Conservation (phyloP, 192 early-diverging fungal species). For the Helicostylum pulchrum region DNA sequence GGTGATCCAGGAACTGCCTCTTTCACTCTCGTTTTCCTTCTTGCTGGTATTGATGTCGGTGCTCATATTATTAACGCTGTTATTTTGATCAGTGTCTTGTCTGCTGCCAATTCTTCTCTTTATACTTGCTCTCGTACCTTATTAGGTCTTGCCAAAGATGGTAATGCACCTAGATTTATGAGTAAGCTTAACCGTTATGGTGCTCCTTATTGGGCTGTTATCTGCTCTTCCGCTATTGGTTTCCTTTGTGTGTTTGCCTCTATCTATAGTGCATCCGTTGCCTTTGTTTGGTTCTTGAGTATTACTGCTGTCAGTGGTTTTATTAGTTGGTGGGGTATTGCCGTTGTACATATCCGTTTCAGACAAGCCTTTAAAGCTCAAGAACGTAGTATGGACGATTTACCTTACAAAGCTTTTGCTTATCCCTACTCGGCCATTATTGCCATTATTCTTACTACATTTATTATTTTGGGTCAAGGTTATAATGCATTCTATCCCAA, state of each 20-base stretch:
- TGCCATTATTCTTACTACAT: conserved; percentile 52
- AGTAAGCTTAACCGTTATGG: conserved; percentile 52
- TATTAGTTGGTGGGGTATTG: conserved; percentile 78
- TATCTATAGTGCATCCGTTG: conserved; percentile 41
- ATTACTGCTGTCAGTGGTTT: conserved; percentile 73
- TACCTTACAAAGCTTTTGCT: conserved; percentile 65
- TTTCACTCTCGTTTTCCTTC: conserved; percentile 60
- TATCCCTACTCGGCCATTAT: conserved; percentile 68
- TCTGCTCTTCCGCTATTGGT: conserved; percentile 51
- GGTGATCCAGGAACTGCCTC: conserved; percentile 54
- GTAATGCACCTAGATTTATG: conserved; percentile 68
- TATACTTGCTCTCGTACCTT: conserved; percentile 78
- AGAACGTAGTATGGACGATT: conserved; percentile 51
- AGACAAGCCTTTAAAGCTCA: conserved; percentile 71
- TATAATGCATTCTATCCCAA: conserved; percentile 48
- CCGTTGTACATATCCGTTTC: conserved; percentile 75
- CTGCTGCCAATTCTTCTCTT: conserved; percentile 75
- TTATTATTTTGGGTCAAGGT: conserved; percentile 64
- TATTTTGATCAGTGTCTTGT: conserved; percentile 58
- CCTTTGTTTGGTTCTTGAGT: conserved; percentile 60
- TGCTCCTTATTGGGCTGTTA: conserved; percentile 54
- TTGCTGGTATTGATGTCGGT: conserved; percentile 55
- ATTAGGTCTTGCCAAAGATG: conserved; percentile 68
- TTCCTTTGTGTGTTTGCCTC: conserved; percentile 48
- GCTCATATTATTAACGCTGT: conserved; percentile 67